Percentiles rank a stretch among this genome's conserved stretches.
Conservation (phyloP, 2,329 filamentous ascomycete genomes). For the Pyrenophora seminiperda region DNA sequence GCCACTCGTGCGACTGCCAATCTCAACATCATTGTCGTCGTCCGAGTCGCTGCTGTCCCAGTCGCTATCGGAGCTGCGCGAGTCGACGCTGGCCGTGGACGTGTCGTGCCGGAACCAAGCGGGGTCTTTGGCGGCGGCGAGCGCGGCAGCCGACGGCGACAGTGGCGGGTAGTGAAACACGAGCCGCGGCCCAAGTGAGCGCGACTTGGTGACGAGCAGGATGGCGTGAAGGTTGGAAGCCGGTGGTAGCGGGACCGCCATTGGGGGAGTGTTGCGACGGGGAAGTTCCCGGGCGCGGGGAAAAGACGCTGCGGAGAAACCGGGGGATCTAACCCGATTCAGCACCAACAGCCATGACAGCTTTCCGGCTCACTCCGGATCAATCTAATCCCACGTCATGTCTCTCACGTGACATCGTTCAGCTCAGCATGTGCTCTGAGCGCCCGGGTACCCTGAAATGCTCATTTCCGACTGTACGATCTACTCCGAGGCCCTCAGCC, state of each 20-base stretch:
- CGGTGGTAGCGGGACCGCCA: conserved; percentile 42
- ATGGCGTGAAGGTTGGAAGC: conserved; percentile 49
- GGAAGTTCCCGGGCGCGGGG: conserved; percentile 9
- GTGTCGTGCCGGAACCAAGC: conserved; percentile 47
- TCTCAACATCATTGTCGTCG: conserved; percentile 43
- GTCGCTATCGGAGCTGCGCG: conserved; percentile 43
- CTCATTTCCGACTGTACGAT: background rate
- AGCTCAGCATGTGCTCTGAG: no score
- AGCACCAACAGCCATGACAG: background rate
- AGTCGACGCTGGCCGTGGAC: conserved; percentile 43
- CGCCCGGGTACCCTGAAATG: no score
- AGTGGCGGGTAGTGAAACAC: conserved; percentile 51
- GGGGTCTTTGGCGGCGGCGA: conserved; percentile 41
- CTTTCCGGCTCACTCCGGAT: background rate
- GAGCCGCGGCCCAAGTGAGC: conserved; percentile 47
- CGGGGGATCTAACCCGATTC: conserved; percentile 30
- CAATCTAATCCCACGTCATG: no score
- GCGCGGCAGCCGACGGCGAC: conserved; percentile 44
- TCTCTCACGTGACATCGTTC: no score
- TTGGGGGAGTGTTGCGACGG: conserved; percentile 13
- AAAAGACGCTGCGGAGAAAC: conserved; percentile 11
- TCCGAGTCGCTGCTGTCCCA: conserved; percentile 46
- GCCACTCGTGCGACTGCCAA: conserved; percentile 43
- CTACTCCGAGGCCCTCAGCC: background rate
- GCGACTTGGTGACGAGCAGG: conserved; percentile 48